A percentile compares a stretch with the other conserved stretches of the same genome.
Conservation (phyloP, 169 alveolate genomes). For the Eimeria maxima region DNA sequence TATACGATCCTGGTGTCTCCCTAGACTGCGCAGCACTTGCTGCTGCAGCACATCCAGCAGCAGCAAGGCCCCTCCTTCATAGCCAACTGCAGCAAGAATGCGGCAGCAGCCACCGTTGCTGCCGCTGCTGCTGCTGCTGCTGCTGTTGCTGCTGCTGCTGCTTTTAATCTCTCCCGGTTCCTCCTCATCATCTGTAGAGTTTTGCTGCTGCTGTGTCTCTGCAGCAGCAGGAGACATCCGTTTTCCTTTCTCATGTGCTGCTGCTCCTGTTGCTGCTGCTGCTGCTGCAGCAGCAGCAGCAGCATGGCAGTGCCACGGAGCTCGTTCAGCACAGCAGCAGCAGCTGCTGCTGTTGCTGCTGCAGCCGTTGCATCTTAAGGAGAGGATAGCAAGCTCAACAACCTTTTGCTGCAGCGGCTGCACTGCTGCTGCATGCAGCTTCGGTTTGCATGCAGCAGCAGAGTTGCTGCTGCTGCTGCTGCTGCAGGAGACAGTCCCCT, state of each 20-base stretch:
- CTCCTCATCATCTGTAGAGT: background rate
- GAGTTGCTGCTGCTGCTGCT: background rate
- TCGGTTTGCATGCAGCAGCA: too few relatives aligned
- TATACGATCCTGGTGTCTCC: background rate
- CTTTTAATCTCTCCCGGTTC: constrained; percentile 30
- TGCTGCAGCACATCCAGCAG: constrained; percentile 46
- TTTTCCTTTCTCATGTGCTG: background rate
- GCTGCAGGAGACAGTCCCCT: background rate
- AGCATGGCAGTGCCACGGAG: constrained; percentile 10
- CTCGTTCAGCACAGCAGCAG: background rate
- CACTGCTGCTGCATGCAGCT: constrained; percentile 13
- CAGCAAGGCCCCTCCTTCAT: constrained; percentile 36
- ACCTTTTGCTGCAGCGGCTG: constrained; percentile 42
- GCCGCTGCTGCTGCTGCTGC: background rate
- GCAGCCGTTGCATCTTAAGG: background rate
- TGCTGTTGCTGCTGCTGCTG: constrained; percentile 19
- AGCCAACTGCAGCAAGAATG: constrained; percentile 64
- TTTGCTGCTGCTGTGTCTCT: background rate
- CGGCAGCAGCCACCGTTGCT: background rate
- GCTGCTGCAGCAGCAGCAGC: constrained; percentile 7
- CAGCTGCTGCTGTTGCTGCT: constrained; percentile 52
- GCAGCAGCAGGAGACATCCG: background rate
- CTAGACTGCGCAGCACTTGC: constrained; percentile 28
- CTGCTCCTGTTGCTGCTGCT: background rate
- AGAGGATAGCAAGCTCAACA: background rate